phyloP scores from a whole-genome alignment of 2,329 filamentous ascomycete species.

The Moelleriella libera region DNA sequence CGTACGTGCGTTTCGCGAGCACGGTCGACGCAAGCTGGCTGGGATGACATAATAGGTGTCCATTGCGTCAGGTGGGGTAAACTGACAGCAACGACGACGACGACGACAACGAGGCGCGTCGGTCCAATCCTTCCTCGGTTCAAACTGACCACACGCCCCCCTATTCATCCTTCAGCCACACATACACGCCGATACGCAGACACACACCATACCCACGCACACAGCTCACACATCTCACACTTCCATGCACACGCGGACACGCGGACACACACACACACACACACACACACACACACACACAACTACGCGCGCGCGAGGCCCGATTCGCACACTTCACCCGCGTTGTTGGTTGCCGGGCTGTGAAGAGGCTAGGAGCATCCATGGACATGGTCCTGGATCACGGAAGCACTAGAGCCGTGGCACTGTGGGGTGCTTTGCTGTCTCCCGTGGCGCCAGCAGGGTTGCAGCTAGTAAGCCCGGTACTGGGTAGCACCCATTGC shows the following conservation, averaged over 20 bases:
- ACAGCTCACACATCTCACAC: no score
- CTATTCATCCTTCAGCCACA: neutral
- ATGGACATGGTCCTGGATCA: constrained; percentile 1
- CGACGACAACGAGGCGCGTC: no score
- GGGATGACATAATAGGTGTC: neutral
- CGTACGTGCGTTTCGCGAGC: neutral
- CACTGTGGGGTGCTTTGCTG: neutral
- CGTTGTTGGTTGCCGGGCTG: neutral
- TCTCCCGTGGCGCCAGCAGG: neutral
- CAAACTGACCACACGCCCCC: neutral
- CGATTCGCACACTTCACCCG: neutral
- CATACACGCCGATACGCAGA: no score
- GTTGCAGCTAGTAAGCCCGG: neutral
- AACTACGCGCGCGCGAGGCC: no score
- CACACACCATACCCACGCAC: no score
- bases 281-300: no score
- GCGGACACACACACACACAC: no score
- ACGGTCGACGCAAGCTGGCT: neutral
- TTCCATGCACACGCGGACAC: no score
- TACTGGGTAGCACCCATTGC: neutral
- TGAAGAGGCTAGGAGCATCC: neutral
- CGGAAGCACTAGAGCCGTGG: neutral
- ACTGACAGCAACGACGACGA: neutral
- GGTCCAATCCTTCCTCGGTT: no score
- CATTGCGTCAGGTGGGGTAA: neutral